These are phyloP conservation scores for Stemphylium lycopersici DNA, from an alignment of 2,329 filamentous ascomycete genomes.

Conservation along the genomic window DNA sequence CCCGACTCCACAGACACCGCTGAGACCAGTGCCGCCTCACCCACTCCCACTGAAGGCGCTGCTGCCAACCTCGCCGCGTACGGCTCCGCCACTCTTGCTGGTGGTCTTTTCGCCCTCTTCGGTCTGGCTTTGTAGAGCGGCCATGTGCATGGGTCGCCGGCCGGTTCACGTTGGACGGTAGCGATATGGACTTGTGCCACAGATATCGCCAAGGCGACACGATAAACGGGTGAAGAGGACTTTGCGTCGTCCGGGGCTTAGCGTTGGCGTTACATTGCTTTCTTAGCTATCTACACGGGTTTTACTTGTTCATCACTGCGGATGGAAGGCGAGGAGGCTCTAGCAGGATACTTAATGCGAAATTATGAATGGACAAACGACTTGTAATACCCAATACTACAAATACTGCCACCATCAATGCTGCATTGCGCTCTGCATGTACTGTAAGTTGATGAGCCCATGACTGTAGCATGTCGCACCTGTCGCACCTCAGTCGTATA, in stretches of 20 bases:
- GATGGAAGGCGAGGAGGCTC: constrained; percentile 19
- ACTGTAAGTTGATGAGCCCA: no score
- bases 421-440: neutral
- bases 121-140: constrained; percentile 61
- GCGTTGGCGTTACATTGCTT: constrained; percentile 34
- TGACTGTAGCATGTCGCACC: no score
- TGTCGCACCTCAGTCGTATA: no score
- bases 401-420: constrained; percentile 20
- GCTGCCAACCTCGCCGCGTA: constrained; percentile 54
- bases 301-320: constrained; percentile 28
- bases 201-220: constrained; percentile 22
- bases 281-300: constrained; percentile 22
- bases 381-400: constrained; percentile 42
- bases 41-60: constrained; percentile 46
- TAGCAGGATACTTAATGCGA: constrained; percentile 42
- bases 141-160: constrained; percentile 25
- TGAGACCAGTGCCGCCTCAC: constrained; percentile 25
- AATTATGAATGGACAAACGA: constrained; percentile 41
- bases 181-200: constrained; percentile 26
- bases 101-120: constrained; percentile 62
- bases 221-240: constrained; percentile 17
- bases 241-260: constrained; percentile 32
- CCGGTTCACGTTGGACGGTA: constrained; percentile 35
- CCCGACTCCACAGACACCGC: constrained; percentile 35
- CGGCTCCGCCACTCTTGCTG: constrained; percentile 59